These are phyloP conservation scores for Cystobasidium tubakii DNA, from an alignment of 768 basidiomycete genomes.

Conservation along the genomic window DNA sequence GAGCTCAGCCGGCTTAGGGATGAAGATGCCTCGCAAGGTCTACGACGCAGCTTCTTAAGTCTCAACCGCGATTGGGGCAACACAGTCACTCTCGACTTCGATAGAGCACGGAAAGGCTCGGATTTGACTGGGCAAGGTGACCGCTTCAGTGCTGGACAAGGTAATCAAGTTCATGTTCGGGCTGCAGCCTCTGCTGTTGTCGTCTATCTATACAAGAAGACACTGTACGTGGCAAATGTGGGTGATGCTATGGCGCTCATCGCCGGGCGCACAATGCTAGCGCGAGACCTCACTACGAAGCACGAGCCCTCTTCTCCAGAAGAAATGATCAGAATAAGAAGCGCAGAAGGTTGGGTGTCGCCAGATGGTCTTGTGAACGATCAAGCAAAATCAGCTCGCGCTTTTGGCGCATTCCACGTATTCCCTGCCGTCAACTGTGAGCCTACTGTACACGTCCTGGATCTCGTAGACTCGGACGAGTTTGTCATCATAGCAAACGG, in stretches of 20 bases:
- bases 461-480: slow-evolving; percentile 77
- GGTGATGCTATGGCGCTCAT: slow-evolving; percentile 78
- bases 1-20: slow-evolving; percentile 57
- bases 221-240: slow-evolving; percentile 79
- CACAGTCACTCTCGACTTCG: slow-evolving; percentile 49
- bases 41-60: slow-evolving; percentile 78
- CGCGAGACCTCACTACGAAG: slow-evolving; percentile 65
- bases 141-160: slow-evolving; percentile 40
- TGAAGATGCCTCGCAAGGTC: slow-evolving; percentile 65
- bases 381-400: slow-evolving; percentile 80
- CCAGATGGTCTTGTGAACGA: slow-evolving; percentile 85
- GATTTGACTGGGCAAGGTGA: slow-evolving; percentile 30
- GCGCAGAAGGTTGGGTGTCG: slow-evolving; percentile 90
- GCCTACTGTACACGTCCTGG: slow-evolving; percentile 66
- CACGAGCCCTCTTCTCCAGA: slow-evolving; percentile 84
- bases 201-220: slow-evolving; percentile 72
- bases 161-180: slow-evolving; percentile 50
- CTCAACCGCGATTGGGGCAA: slow-evolving; percentile 78
- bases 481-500: slow-evolving; percentile 92
- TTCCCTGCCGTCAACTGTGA: slow-evolving; percentile 84
- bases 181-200: slow-evolving; percentile 79
- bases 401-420: slow-evolving; percentile 86
- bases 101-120: slow-evolving; percentile 17
- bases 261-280: slow-evolving; percentile 58
- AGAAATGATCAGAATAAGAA: slow-evolving; percentile 80